phyloP scores from a whole-genome alignment of 164 flowering plant genomes.

The Santalum album region DNA sequence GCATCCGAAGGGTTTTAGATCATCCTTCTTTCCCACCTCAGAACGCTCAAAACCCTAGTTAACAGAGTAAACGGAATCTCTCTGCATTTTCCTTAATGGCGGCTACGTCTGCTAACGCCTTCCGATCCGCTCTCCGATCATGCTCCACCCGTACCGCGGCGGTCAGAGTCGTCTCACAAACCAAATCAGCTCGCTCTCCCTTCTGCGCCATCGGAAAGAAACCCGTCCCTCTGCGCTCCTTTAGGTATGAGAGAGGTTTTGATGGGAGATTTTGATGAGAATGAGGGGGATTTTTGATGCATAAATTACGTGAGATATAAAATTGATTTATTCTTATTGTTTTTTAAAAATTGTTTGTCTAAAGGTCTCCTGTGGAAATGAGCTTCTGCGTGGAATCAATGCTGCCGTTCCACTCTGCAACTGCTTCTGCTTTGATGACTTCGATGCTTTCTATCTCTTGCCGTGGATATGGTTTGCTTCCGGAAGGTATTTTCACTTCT shows the following conservation, averaged over 20 bases:
- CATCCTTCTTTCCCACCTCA: too few relatives aligned
- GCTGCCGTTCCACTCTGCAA: slow-evolving; percentile 61
- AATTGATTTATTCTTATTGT: neutral
- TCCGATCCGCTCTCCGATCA: slow-evolving; percentile 50
- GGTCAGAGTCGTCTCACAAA: slow-evolving; percentile 23
- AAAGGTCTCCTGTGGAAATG: slow-evolving; percentile 44
- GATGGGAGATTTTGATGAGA: neutral
- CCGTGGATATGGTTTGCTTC: slow-evolving; percentile 40
- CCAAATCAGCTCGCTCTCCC: slow-evolving; percentile 32
- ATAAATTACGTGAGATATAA: neutral
- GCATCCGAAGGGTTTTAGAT: too few relatives aligned
- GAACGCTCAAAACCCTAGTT: neutral
- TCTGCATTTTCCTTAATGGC: neutral
- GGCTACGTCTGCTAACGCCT: slow-evolving; percentile 16
- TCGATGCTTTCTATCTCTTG: slow-evolving; percentile 59
- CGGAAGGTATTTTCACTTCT: slow-evolving; percentile 36
- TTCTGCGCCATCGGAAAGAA: slow-evolving; percentile 15
- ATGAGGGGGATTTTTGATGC: neutral
- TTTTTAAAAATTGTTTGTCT: slow-evolving; percentile 4
- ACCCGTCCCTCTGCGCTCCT: slow-evolving; percentile 24
- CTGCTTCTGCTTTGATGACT: slow-evolving; percentile 75
- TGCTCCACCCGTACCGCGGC: slow-evolving; percentile 33
- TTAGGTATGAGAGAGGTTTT: slow-evolving; percentile 20
- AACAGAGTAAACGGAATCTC: too few relatives aligned
- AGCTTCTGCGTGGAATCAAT: slow-evolving; percentile 51